phyloP scores from a whole-genome alignment of 495 filamentous ascomycete species.

The Tuber microsphaerosporum region DNA sequence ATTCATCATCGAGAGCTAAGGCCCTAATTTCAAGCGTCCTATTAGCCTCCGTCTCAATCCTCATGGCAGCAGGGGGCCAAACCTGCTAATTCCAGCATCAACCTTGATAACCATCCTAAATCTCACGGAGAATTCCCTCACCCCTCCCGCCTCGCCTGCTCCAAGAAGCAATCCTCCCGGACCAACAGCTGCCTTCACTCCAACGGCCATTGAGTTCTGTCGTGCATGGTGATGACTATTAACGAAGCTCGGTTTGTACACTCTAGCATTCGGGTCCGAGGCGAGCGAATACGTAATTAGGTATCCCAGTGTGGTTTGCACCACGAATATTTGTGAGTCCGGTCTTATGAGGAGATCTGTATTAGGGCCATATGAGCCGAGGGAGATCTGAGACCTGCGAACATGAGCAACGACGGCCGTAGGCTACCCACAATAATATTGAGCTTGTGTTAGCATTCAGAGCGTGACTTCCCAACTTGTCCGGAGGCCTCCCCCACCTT shows the following conservation, averaged over 20 bases:
- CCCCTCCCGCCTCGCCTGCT: conserved; percentile 66
- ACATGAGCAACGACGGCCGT: conserved; percentile 80
- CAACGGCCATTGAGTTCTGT: conserved; percentile 61
- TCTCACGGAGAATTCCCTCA: conserved; percentile 76
- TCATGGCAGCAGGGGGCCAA: conserved; percentile 5
- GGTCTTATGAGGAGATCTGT: conserved; percentile 77
- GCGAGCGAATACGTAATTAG: conserved; percentile 90
- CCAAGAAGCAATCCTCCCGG: conserved; percentile 55
- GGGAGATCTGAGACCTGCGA: conserved; percentile 66
- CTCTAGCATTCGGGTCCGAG: conserved; percentile 69
- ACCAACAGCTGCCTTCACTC: conserved; percentile 50
- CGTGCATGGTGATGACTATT: conserved; percentile 59
- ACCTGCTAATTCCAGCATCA: conserved; percentile 79
- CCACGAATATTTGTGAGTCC: conserved; percentile 80
- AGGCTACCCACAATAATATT: conserved; percentile 54
- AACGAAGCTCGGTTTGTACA: conserved; percentile 75
- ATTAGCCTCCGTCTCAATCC: not conserved
- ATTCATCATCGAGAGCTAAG: conserved; percentile 85
- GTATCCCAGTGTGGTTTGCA: conserved; percentile 82
- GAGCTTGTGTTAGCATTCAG: conserved; percentile 10
- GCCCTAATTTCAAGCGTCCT: conserved; percentile 46
- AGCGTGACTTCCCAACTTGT: conserved; percentile 31
- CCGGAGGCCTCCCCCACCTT: conserved; percentile 56
- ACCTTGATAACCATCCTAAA: conserved; percentile 98
- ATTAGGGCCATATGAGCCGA: conserved; percentile 78